Base-by-base conservation (phyloP, 2,329 filamentous ascomycete genomes). In the Incumbomyces delicatus region DNA sequence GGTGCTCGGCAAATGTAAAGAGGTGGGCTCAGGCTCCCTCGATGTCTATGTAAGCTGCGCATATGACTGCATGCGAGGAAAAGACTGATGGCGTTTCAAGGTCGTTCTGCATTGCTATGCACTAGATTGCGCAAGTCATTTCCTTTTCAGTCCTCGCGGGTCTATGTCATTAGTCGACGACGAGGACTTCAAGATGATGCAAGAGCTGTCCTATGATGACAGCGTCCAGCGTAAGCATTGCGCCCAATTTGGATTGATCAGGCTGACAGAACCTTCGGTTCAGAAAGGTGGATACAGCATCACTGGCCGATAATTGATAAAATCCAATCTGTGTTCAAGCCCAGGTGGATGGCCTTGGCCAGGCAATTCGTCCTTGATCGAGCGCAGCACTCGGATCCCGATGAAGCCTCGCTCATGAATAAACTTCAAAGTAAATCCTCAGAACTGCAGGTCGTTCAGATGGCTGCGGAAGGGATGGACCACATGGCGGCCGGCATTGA, bases 401-500 rank as follows among this genome's bases (percentile, higher is more conserved):
- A 71, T 4, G 62, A 65, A 4, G 78, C 81, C 50, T 80, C 77
- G 1, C 69, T 84, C 3, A 60, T 82, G 39, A 73, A 71, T 57
- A 74, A 78, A 30, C 73, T 85, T 63, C 76, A 58, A 64, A 77
- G 56, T 68, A 77, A 63, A 61, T 64, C 56, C 53, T 65, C 56
- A 2, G 61, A 66, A 3, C 67, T 82, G 30, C 69, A 75, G 30
- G 61, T 66, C 2, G 63, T 76, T 2, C 73, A 80, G 55, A 73
- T 77, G 52, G 80, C 80, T 0, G 80, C 81, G 16, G 82, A 86
- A 61, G 83, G 78, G 55, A 73, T 83, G 47, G 81, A 85, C 55
- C 81, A 85, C 60, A 79, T 85, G 76, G 78, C 76, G 0, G 81
- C 81, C 0, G 82, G 81, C 0, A 83, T 85, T 50, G 81, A 85